These are phyloP conservation scores for Coccomyxa subellipsoidea DNA, from an alignment of 163 green algal genomes.

Conservation along the genomic window DNA sequence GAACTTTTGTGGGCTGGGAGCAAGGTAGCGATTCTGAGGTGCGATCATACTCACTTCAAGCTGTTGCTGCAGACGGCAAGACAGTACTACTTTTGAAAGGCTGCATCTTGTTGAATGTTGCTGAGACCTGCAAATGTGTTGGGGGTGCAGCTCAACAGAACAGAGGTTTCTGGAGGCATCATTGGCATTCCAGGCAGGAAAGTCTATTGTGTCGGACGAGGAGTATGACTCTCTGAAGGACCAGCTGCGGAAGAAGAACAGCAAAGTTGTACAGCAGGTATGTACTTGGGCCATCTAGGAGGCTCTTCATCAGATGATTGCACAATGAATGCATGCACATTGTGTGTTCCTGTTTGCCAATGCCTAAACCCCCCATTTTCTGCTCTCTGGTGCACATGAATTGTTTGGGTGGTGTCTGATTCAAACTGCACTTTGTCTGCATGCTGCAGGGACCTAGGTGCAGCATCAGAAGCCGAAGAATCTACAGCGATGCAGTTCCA, in stretches of 20 bases:
- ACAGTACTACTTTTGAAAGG: too few relatives aligned
- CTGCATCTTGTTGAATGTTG: background rate
- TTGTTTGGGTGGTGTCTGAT: background rate
- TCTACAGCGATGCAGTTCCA: constrained; percentile 79
- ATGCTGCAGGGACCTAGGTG: constrained; percentile 80
- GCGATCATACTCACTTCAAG: too few relatives aligned
- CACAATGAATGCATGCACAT: too few relatives aligned
- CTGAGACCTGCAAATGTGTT: background rate
- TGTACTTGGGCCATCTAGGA: too few relatives aligned
- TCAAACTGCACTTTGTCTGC: background rate
- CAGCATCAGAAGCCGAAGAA: constrained; percentile 72
- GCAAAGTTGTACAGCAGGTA: constrained; percentile 53
- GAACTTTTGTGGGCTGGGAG: constrained; percentile 87
- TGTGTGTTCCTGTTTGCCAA: too few relatives aligned
- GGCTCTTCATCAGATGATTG: too few relatives aligned
- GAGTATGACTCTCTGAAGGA: constrained; percentile 89
- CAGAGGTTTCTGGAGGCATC: constrained; percentile 84
- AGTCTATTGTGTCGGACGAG: constrained; percentile 82
- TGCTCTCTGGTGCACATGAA: too few relatives aligned
- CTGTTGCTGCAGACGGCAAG: too few relatives aligned
- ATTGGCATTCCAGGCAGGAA: constrained; percentile 63
- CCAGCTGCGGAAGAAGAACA: constrained; percentile 66
- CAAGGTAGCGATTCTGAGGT: constrained; percentile 81
- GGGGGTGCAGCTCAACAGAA: constrained; percentile 55
- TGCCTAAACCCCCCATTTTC: too few relatives aligned